Base-by-base conservation (phyloP, 306 rosid species). In the Medicago truncatula region DNA sequence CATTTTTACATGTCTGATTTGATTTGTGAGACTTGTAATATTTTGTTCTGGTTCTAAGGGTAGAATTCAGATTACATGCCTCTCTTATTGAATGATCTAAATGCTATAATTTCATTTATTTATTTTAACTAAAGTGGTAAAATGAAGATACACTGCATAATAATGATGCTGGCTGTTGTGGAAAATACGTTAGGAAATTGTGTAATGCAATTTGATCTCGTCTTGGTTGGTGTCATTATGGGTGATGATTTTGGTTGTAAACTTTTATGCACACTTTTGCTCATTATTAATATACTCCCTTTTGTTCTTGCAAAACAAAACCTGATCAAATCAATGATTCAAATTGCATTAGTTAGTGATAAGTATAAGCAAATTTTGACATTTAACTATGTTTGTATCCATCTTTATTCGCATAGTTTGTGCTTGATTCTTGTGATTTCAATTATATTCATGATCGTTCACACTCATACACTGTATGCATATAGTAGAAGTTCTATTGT, bases 21-120 rank as follows among this genome's bases (percentile, higher is more conserved):
- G 52, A 46, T 46, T 46, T 46, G n/a, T 13, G n/a, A 46, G 16
- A 13, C 16, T 46, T 46, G 7, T 46, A 46, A 46, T 12, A 1
- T 4, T 12, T 13, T 46, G n/a, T 4, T 46, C n/a, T 46, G 13
- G 52, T 46, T 12, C 52, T 46, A 12, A 2, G n/a, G 6, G 7
- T 46, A 57, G n/a, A 57, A 21, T 57, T 21, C 36, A 57, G 62
- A 57, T 59, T 59, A 59, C 65, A 59, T 59, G 65, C 17, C 39
- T 23, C 4, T 25, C 17, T 25, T 28, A 59, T 9, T 59, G 66
- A 60, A 28, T 59, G 7, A 25, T 25, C 40, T 21, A 39, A 13
- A 25, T 12, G 9, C 0, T 25, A 25, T 6, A 25, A 59, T 25
- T 46, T 60, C 18, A 60, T 31, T 60, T 28, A 28, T 28, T 60